phyloP scores from a whole-genome alignment of 495 filamentous ascomycete species.

The Terfezia boudieri region DNA sequence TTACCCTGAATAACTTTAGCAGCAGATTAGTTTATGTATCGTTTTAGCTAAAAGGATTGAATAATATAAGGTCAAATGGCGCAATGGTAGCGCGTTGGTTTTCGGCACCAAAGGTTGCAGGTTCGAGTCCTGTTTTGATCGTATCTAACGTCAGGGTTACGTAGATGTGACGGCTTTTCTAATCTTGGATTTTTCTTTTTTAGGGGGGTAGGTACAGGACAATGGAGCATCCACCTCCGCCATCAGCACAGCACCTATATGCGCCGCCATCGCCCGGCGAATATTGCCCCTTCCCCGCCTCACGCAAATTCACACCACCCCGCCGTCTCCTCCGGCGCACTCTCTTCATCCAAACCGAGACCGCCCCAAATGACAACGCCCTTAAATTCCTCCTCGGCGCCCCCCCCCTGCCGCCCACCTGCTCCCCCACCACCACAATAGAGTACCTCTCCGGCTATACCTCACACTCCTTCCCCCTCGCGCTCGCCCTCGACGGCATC shows the following conservation, averaged over 20 bases:
- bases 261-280: no score
- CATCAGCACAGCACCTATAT: no score
- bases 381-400: conserved; percentile 89
- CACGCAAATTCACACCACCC: not conserved
- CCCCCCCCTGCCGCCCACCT: conserved; percentile 54
- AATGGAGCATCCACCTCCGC: no score
- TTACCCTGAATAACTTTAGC: no score
- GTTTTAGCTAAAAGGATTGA: no score
- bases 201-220: no score
- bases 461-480: conserved; percentile 83
- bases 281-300: no score
- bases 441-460: conserved; percentile 84
- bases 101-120: not conserved
- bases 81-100: not conserved
- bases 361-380: conserved; percentile 73
- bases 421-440: conserved; percentile 52
- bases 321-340: conserved; percentile 27
- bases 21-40: no score
- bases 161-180: not conserved
- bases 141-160: conserved; percentile 16
- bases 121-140: conserved; percentile 18
- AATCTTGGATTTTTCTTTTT: no score
- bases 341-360: conserved; percentile 94
- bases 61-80: conserved; percentile 10
- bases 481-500: conserved; percentile 79